Evolutionary conservation across 2,329 filamentous ascomycete species (phyloP).

Genomic region (Fusarium sp.): DNA sequence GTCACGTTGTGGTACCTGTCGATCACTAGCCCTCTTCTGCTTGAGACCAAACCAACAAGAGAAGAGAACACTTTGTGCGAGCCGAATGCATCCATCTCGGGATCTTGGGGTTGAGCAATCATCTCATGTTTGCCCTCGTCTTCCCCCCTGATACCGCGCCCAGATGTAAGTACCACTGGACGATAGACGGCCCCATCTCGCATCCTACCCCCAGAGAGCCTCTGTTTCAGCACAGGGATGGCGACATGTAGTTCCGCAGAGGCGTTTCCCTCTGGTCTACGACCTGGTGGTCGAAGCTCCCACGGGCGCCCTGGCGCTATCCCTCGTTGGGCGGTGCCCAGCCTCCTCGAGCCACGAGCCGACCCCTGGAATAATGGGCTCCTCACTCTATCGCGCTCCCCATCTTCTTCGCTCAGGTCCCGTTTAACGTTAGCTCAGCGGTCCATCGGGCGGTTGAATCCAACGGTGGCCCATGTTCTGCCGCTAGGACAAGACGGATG

Average conservation of each 20-base stretch:
- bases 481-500: slow-evolving; percentile 25
- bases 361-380: slow-evolving; percentile 33
- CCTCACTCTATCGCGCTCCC: slow-evolving; percentile 10
- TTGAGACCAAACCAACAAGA: slow-evolving; percentile 6
- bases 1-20: slow-evolving; percentile 14
- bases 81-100: slow-evolving; percentile 10
- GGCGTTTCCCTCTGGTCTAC: slow-evolving; percentile 19
- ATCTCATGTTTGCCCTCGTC: slow-evolving; percentile 28
- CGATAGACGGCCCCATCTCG: slow-evolving; percentile 27
- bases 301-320: slow-evolving; percentile 31
- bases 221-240: slow-evolving; percentile 46
- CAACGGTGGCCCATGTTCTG: slow-evolving; percentile 42
- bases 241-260: slow-evolving; percentile 26
- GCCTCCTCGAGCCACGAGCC: slow-evolving; percentile 35
- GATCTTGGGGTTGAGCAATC: slow-evolving; percentile 15
- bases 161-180: slow-evolving; percentile 30
- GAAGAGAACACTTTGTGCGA: slow-evolving; percentile 20
- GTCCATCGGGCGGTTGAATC: slow-evolving; percentile 30
- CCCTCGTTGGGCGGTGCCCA: slow-evolving; percentile 32
- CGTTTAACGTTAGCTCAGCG: slow-evolving; percentile 29
- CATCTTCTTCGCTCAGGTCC: slow-evolving; percentile 2
- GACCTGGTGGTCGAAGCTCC: slow-evolving; percentile 22
- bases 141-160: slow-evolving; percentile 21
- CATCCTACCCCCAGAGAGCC: slow-evolving; percentile 39
- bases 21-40: slow-evolving; percentile 4